A percentile compares a stretch with the other conserved stretches of the same genome.
Evolutionary conservation across 345 rosid genomes (phyloP).

Genomic region (Populus alba): DNA sequence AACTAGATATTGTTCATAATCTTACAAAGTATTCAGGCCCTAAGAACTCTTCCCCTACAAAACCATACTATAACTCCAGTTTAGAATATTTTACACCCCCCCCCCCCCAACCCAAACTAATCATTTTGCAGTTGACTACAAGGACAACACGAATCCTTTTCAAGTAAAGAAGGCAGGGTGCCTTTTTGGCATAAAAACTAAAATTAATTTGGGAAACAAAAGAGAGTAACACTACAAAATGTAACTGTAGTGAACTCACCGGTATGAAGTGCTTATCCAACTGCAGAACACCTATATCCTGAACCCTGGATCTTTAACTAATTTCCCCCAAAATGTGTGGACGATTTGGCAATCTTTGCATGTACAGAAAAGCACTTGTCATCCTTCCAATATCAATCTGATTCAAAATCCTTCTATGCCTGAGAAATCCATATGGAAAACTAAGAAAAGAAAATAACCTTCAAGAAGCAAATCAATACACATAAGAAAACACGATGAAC

Average conservation of each 20-base stretch:
- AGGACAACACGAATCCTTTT: too few species aligned
- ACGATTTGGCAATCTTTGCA: slow-evolving; percentile 11
- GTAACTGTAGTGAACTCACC: slow-evolving; percentile 15
- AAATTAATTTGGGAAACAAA: background rate
- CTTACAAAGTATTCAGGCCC: too few species aligned
- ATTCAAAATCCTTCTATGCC: background rate
- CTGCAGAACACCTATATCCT: slow-evolving; percentile 2
- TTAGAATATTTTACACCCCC: too few species aligned
- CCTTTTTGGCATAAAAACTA: background rate
- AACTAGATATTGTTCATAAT: too few species aligned
- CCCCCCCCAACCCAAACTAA: too few species aligned
- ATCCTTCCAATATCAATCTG: background rate
- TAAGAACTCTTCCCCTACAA: too few species aligned
- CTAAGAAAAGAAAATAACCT: background rate
- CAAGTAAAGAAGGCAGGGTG: background rate
- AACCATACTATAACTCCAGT: too few species aligned
- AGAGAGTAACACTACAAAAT: background rate
- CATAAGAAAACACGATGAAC: background rate
- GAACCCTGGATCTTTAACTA: slow-evolving; percentile 12
- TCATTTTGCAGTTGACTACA: too few species aligned
- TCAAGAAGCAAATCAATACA: background rate
- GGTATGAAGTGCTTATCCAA: slow-evolving; percentile 10
- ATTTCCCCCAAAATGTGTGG: background rate
- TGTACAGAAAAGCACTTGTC: background rate
- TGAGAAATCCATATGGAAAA: background rate